Evolutionary conservation across 768 basidiomycete species (phyloP).

Genomic region (Pisolithus albus): DNA sequence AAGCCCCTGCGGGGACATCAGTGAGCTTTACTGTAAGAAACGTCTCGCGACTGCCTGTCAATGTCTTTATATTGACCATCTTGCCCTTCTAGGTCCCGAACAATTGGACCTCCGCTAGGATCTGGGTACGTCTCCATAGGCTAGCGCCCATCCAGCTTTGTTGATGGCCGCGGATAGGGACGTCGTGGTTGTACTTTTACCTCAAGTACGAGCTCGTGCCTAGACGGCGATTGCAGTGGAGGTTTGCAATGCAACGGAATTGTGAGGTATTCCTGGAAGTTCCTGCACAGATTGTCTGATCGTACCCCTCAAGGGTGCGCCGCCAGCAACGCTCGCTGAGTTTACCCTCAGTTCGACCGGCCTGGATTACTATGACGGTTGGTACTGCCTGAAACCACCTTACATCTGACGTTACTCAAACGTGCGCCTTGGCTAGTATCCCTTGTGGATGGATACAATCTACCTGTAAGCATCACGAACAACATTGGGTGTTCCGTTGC

Average conservation of each 20-base stretch:
- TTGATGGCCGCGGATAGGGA: constrained; percentile 20
- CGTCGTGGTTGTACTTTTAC: constrained; percentile 61
- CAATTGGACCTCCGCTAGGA: constrained; percentile 60
- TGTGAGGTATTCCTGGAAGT: constrained; percentile 17
- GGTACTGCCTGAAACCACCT: background rate
- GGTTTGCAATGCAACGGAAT: constrained; percentile 59
- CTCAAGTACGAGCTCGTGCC: constrained; percentile 49
- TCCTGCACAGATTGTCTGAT: background rate
- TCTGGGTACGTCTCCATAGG: constrained; percentile 39
- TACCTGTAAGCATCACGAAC: constrained; percentile 54
- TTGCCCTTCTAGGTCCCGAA: constrained; percentile 40
- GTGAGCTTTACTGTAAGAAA: constrained; percentile 22
- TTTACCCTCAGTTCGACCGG: constrained; percentile 48
- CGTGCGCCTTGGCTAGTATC: constrained; percentile 36
- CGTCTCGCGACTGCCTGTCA: background rate
- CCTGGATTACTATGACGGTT: constrained; percentile 57
- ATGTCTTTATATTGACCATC: background rate
- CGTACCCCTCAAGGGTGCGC: constrained; percentile 40
- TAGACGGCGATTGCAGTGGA: constrained; percentile 64
- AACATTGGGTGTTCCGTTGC: constrained; percentile 48
- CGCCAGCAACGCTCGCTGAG: constrained; percentile 64
- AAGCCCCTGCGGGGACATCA: constrained; percentile 20
- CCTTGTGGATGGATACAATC: constrained; percentile 59
- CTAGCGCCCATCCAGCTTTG: background rate
- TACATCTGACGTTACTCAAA: background rate